Conservation (phyloP, 2,329 filamentous ascomycete genomes). For the Xylariales sp. region DNA sequence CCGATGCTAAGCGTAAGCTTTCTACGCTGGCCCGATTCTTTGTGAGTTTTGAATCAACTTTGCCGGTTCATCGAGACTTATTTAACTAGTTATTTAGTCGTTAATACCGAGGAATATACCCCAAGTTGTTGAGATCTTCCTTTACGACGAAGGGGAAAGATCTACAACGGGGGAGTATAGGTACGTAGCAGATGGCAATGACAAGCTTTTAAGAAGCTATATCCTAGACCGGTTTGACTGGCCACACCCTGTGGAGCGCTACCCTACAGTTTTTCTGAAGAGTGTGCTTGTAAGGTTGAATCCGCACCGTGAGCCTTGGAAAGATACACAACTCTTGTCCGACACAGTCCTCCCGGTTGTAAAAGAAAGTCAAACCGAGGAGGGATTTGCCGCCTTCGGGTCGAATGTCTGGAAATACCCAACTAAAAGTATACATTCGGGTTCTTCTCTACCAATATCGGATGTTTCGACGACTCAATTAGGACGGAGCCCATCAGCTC, state of each 20-base stretch:
- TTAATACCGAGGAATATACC: conserved; percentile 6
- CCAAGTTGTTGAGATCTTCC: conserved; percentile 33
- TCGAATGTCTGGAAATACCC: conserved; percentile 26
- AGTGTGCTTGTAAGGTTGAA: conserved; percentile 33
- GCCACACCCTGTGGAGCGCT: conserved; percentile 17
- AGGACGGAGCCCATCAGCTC: neutral
- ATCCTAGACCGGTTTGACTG: conserved; percentile 41
- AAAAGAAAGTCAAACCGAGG: neutral
- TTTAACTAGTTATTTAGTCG: conserved; percentile 8
- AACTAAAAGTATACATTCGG: neutral
- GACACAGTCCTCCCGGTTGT: conserved; percentile 10
- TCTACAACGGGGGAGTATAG: conserved; percentile 35
- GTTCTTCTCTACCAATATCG: neutral
- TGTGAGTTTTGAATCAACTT: conserved; percentile 37
- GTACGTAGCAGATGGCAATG: conserved; percentile 35
- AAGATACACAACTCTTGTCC: conserved; percentile 14
- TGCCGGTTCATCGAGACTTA: neutral
- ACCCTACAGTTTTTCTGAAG: conserved; percentile 37
- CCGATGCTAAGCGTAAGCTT: conserved; percentile 40
- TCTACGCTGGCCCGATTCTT: conserved; percentile 38
- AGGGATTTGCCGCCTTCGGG: conserved; percentile 31
- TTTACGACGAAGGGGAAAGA: conserved; percentile 41
- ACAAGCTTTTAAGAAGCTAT: conserved; percentile 33
- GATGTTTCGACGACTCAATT: neutral
- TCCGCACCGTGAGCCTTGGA: conserved; percentile 27